Evolutionary conservation across 805 yeast genomes (phyloP).

Genomic region (Ogataea nonfermentans): DNA sequence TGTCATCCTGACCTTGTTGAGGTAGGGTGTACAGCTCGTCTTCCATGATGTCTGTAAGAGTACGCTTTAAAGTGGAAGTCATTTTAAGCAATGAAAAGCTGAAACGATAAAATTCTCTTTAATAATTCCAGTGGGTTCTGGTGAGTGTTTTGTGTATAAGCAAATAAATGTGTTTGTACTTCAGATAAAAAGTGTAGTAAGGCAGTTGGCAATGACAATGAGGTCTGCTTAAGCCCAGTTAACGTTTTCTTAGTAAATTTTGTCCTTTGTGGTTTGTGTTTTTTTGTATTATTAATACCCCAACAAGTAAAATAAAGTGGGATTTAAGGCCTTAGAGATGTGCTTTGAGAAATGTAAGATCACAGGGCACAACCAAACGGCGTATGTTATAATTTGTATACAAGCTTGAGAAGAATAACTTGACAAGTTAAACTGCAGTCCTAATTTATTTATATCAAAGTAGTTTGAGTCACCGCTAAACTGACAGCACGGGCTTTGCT

Average conservation of each 20-base stretch:
- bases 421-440: not conserved
- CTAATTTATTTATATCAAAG: conserved; percentile 3
- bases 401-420: conserved; percentile 8
- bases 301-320: conserved; percentile 2
- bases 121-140: conserved; percentile 7
- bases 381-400: not conserved
- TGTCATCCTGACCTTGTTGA: conserved; percentile 22
- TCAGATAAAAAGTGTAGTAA: not conserved
- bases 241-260: conserved; percentile 1
- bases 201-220: not conserved
- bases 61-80: conserved; percentile 32
- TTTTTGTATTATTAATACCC: conserved; percentile 3
- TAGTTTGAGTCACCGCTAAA: conserved; percentile 11
- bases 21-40: conserved; percentile 30
- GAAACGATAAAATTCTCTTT: conserved; percentile 7
- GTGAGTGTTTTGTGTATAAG: conserved; percentile 9
- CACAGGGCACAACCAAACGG: conserved; percentile 1
- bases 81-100: conserved; percentile 18
- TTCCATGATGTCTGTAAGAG: conserved; percentile 33
- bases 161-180: conserved; percentile 1
- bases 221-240: not conserved
- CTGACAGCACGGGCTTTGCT: conserved; percentile 7
- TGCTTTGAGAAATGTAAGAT: not conserved
- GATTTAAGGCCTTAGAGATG: not conserved
- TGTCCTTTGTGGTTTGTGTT: conserved; percentile 3